A percentile compares a stretch with the other conserved stretches of the same genome.
phyloP scores from a whole-genome alignment of 768 basidiomycete genomes.

The Sarcomyxa edulis region DNA sequence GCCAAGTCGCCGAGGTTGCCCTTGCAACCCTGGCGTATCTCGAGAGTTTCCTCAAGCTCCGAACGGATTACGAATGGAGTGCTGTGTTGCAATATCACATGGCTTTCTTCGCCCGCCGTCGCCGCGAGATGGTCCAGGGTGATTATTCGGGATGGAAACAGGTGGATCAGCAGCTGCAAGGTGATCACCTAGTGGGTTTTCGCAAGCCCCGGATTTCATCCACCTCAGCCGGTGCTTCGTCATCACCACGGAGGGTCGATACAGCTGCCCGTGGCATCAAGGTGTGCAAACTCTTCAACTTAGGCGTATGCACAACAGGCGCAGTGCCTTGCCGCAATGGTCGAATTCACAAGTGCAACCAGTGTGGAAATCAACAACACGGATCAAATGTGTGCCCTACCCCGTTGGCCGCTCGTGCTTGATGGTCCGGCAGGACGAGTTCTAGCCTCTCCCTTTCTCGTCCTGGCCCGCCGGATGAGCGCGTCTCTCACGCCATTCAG shows the following conservation, averaged over 20 bases:
- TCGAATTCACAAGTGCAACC: not conserved
- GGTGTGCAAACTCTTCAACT: too few relatives aligned
- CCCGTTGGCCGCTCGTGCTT: not conserved
- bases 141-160: not conserved
- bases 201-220: too few relatives aligned
- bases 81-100: slow-evolving; percentile 1
- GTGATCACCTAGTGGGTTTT: too few relatives aligned
- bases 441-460: not conserved
- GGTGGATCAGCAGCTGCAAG: too few relatives aligned
- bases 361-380: not conserved
- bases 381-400: not conserved
- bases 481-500: not conserved
- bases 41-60: too few relatives aligned
- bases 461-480: not conserved
- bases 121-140: not conserved
- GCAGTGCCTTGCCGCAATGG: not conserved
- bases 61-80: too few relatives aligned
- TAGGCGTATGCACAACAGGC: too few relatives aligned
- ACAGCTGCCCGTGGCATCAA: too few relatives aligned
- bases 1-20: too few relatives aligned
- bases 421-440: not conserved
- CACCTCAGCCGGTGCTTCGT: too few relatives aligned
- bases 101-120: not conserved
- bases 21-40: too few relatives aligned
- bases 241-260: too few relatives aligned